Conservation (phyloP, 1,284 basidiomycete species). For the Exobasidium cylindrosporum region DNA sequence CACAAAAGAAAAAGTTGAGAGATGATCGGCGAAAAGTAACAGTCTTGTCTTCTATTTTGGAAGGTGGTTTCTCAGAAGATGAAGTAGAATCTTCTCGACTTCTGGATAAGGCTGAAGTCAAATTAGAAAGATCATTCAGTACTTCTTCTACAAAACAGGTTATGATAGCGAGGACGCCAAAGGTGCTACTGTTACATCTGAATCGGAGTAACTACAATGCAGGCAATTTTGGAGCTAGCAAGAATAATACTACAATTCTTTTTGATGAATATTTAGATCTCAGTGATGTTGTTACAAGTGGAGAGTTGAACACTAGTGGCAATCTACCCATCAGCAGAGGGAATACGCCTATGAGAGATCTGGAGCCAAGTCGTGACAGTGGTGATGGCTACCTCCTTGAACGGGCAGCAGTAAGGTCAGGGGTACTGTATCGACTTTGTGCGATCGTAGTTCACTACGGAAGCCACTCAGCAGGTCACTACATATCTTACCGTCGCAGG, state of each 20-base stretch:
- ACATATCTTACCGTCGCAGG: slow-evolving; percentile 44
- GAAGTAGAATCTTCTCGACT: slow-evolving; percentile 23
- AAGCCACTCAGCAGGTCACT: slow-evolving; percentile 50
- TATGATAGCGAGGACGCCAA: slow-evolving; percentile 45
- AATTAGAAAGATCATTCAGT: slow-evolving; percentile 22
- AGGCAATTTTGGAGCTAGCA: slow-evolving; percentile 35
- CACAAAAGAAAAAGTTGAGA: slow-evolving; percentile 17
- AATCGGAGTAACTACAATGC: slow-evolving; percentile 44
- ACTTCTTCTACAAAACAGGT: slow-evolving; percentile 47
- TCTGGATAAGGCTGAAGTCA: slow-evolving; percentile 10
- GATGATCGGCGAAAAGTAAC: slow-evolving; percentile 19
- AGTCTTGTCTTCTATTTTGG: not conserved
- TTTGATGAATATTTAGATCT: slow-evolving; percentile 48
- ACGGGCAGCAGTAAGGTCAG: slow-evolving; percentile 3
- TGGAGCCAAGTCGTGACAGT: no score
- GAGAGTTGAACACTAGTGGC: slow-evolving; percentile 20
- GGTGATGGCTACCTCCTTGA: slow-evolving; percentile 1
- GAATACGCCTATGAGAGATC: not conserved
- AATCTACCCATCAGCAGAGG: slow-evolving; percentile 17
- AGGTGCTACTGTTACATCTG: slow-evolving; percentile 43
- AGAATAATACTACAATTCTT: slow-evolving; percentile 44
- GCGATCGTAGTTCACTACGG: slow-evolving; percentile 52
- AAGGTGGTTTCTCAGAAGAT: slow-evolving; percentile 13
- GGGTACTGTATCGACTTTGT: slow-evolving; percentile 32
- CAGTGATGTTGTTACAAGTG: slow-evolving; percentile 30